Evolutionary conservation across 331 rosid species (phyloP), one percentile per base, ranked within the genome.

Genomic region (Ulmus americana): DNA sequence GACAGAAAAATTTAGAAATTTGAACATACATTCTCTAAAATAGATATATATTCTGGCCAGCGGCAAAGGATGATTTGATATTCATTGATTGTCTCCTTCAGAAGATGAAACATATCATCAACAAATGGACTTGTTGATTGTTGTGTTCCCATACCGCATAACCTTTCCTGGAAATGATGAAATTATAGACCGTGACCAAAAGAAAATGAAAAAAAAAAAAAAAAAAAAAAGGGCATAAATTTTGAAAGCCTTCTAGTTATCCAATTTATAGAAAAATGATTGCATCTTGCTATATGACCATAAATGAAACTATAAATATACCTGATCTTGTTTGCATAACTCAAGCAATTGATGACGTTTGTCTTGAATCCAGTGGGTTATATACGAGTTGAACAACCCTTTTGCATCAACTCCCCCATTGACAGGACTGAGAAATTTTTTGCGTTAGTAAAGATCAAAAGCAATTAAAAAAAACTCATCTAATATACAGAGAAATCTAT

Each of bases 391-490:
- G 68, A 79, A 79, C 68, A 79, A 22, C 44, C 67, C 77, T 54
- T 79, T 74, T 10, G 78, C 83, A 44, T 74, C 74, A 48, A 79
- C 74, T 38, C 74, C 77, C 47, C 74, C 77, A 28, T 55, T 63
- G 59, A 70, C 44, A 10, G 74, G 70, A 42, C 75, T 77, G 67
- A 39, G 47, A 48, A 55, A 41, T 14, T 8, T 11, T n/a, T 9
- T 7, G 7, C 47, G 43, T 35, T n/a, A 69, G 35, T 28, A 56
- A 35, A 59, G 39, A 72, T 20, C 63, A 20, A 28, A 45, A 5
- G 43, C 18, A 18, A 7, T 45, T 41, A n/a, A 45, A 39, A 35
- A 45, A 47, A 48, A 63, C 13, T 39, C 28, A 51, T 38, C 18
- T 39, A 8, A 46, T 53, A 59, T 12, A 18, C 35, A 35, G 41